A percentile compares a stretch with the other conserved stretches of the same genome.
Evolutionary conservation across 129 eudicot genomes (phyloP).

Genomic region (Solidago caesia): DNA sequence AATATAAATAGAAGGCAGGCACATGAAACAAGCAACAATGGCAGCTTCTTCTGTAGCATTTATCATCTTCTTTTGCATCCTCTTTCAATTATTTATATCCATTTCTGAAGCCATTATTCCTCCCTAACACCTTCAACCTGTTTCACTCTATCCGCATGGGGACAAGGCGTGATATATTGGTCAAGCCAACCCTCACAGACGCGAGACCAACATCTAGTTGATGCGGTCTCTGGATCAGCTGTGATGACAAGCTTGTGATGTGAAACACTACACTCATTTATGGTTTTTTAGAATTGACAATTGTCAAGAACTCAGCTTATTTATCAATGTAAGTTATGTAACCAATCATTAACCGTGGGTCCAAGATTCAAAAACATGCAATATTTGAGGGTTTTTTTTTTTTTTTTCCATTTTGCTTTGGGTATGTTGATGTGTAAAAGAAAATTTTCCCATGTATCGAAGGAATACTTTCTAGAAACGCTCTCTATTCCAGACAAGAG

Average conservation of each 20-base stretch:
- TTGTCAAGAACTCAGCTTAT: background rate
- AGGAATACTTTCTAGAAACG: background rate
- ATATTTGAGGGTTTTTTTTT: background rate
- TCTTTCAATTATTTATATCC: conserved; percentile 32
- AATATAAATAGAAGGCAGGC: background rate
- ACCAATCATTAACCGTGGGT: no score
- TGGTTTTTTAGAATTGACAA: background rate
- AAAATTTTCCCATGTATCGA: background rate
- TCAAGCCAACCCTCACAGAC: background rate
- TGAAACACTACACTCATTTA: background rate
- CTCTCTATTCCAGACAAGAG: background rate
- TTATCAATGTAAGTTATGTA: no score
- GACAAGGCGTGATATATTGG: background rate
- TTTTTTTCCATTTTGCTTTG: background rate
- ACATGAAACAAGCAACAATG: conserved; percentile 26
- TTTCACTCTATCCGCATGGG: background rate
- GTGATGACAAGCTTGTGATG: background rate
- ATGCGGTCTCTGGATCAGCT: background rate
- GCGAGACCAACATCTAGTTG: background rate
- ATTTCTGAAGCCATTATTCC: conserved; percentile 40
- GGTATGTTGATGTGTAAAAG: background rate
- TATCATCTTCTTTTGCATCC: conserved; percentile 25
- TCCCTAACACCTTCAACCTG: background rate
- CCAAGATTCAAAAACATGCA: background rate
- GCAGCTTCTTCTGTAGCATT: conserved; percentile 26